A percentile compares a stretch with the other conserved stretches of the same genome.
Evolutionary conservation across 768 basidiomycete genomes (phyloP).

Genomic region (Lactarius sp.): DNA sequence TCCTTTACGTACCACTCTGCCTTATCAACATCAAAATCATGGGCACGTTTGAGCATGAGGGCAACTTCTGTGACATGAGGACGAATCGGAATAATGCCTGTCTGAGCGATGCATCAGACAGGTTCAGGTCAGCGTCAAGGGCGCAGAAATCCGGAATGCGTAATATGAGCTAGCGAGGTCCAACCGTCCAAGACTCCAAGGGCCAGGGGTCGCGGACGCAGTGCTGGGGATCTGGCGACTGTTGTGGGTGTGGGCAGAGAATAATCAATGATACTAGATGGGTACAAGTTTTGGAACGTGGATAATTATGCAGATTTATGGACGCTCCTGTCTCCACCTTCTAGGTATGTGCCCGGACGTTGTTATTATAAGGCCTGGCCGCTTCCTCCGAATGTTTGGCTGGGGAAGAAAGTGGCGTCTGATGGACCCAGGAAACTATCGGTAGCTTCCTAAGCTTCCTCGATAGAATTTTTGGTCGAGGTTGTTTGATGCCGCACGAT

Average conservation of each 20-base stretch:
- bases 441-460: constrained; percentile 43
- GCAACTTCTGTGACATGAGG: constrained; percentile 31
- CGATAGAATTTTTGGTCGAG: constrained; percentile 41
- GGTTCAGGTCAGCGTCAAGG: constrained; percentile 52
- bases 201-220: constrained; percentile 44
- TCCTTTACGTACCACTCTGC: constrained; percentile 68
- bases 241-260: not conserved
- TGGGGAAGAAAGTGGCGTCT: constrained; percentile 15
- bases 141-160: constrained; percentile 42
- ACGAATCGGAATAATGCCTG: constrained; percentile 22
- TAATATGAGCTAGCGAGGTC: constrained; percentile 53
- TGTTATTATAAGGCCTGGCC: not conserved
- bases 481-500: constrained; percentile 14
- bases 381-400: not conserved
- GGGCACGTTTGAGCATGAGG: constrained; percentile 52
- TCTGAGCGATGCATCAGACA: constrained; percentile 52
- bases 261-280: constrained; percentile 17
- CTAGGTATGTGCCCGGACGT: constrained; percentile 33
- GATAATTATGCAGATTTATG: constrained; percentile 45
- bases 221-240: constrained; percentile 41
- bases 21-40: constrained; percentile 54
- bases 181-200: too few relatives aligned
- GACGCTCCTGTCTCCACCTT: constrained; percentile 46
- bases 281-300: constrained; percentile 55
- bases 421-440: not conserved